These are phyloP conservation scores for Pelargonium cotyledonis DNA, from an alignment of 441 rosid species.

Conservation along the genomic window DNA sequence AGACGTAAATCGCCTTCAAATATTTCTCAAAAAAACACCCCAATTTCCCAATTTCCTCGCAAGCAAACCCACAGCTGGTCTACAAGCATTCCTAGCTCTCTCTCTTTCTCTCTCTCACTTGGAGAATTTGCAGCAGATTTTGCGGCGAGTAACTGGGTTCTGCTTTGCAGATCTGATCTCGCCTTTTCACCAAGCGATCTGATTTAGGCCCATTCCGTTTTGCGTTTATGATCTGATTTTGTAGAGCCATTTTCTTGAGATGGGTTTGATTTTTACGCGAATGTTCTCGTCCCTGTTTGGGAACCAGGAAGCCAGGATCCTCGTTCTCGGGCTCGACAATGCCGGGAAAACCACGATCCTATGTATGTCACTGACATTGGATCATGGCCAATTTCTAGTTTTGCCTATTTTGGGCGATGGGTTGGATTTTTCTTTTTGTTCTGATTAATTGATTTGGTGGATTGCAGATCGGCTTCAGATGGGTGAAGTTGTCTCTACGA, in stretches of 20 bases:
- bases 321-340: conserved; percentile 79
- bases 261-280: conserved; percentile 58
- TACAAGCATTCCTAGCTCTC: too few relatives aligned
- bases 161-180: conserved; percentile 33
- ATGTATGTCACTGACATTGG: conserved; percentile 26
- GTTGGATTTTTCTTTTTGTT: conserved; percentile 5
- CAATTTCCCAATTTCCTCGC: too few relatives aligned
- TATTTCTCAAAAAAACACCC: too few relatives aligned
- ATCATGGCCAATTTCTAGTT: neutral
- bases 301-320: conserved; percentile 67
- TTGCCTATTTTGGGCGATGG: conserved; percentile 1
- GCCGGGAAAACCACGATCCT: conserved; percentile 78
- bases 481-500: conserved; percentile 92
- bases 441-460: conserved; percentile 15
- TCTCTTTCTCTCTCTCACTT: too few relatives aligned
- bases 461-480: conserved; percentile 84
- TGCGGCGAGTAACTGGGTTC: conserved; percentile 28
- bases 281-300: conserved; percentile 62
- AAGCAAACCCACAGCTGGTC: too few relatives aligned
- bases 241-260: conserved; percentile 23
- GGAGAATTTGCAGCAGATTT: neutral
- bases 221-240: conserved; percentile 16
- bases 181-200: neutral
- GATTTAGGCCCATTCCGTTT: conserved; percentile 3
- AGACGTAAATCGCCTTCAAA: too few relatives aligned